Conservation (phyloP, 2,329 filamentous ascomycete species). For the Alternaria burnsii region DNA sequence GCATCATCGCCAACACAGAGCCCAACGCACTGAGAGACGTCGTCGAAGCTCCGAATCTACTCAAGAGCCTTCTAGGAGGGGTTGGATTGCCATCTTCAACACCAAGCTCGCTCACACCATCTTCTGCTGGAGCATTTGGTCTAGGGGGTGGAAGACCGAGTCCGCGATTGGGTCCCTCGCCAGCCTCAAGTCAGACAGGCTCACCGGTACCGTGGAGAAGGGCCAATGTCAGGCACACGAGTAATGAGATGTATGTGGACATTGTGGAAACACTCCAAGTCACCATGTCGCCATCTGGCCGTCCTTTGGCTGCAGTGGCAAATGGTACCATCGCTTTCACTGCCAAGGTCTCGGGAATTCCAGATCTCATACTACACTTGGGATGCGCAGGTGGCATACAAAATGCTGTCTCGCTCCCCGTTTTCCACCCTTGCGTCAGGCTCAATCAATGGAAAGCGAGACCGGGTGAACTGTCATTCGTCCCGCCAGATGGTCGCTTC, state of each 20-base stretch:
- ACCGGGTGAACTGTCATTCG: slow-evolving; percentile 91
- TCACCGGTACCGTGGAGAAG: slow-evolving; percentile 83
- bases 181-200: slow-evolving; percentile 44
- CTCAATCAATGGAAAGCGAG: slow-evolving; percentile 88
- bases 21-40: slow-evolving; percentile 90
- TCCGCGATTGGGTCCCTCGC: slow-evolving; percentile 34
- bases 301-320: slow-evolving; percentile 84
- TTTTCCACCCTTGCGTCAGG: slow-evolving; percentile 95
- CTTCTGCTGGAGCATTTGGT: slow-evolving; percentile 15
- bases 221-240: slow-evolving; percentile 92
- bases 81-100: slow-evolving; percentile 75
- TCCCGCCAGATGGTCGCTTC: slow-evolving; percentile 94
- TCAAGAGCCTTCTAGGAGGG: slow-evolving; percentile 87
- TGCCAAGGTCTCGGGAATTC: slow-evolving; percentile 91
- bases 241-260: slow-evolving; percentile 96
- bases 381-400: slow-evolving; percentile 76
- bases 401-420: slow-evolving; percentile 82
- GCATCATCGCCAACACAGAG: slow-evolving; percentile 88
- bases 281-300: slow-evolving; percentile 87
- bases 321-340: slow-evolving; percentile 96
- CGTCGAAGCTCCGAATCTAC: slow-evolving; percentile 88
- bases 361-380: slow-evolving; percentile 84
- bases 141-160: slow-evolving; percentile 28
- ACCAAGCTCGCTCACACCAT: slow-evolving; percentile 40
- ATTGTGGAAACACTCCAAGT: slow-evolving; percentile 89